Evolutionary conservation across 345 rosid species (phyloP).

Genomic region (Populus pruinosa): DNA sequence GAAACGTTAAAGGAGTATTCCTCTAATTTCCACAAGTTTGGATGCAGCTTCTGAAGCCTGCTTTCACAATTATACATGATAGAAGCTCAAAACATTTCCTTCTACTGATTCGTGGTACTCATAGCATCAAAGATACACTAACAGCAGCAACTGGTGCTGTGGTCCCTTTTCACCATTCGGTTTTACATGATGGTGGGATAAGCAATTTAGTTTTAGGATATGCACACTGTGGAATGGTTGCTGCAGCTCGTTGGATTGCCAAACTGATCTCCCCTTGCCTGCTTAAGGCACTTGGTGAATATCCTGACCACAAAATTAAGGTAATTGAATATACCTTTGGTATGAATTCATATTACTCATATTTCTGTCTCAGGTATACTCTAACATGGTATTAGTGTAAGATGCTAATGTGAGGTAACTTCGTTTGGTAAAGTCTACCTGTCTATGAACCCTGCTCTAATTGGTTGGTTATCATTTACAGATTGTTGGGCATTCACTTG

Average conservation of each 20-base stretch:
- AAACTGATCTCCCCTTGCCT: slow-evolving; percentile 81
- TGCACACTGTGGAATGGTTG: slow-evolving; percentile 99
- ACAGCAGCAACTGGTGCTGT: slow-evolving; percentile 98
- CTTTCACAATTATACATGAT: slow-evolving; percentile 84
- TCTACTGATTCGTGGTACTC: slow-evolving; percentile 90
- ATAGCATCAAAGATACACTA: slow-evolving; percentile 91
- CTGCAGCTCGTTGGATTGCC: slow-evolving; percentile 99
- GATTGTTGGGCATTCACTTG: slow-evolving; percentile 98
- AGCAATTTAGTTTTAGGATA: slow-evolving; percentile 94
- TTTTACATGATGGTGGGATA: slow-evolving; percentile 89
- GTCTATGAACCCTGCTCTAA: slow-evolving; percentile 1
- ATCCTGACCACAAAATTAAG: slow-evolving; percentile 74
- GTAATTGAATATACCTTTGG: slow-evolving; percentile 35
- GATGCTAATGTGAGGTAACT: neutral
- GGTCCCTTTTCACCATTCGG: slow-evolving; percentile 97
- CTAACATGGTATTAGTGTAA: neutral
- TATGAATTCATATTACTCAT: neutral
- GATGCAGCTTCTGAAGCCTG: slow-evolving; percentile 88
- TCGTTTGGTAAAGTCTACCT: neutral
- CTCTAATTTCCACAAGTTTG: slow-evolving; percentile 1
- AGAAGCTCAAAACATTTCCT: slow-evolving; percentile 60
- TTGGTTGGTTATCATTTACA: slow-evolving; percentile 29
- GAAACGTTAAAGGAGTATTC: neutral
- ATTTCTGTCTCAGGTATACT: too few relatives aligned
- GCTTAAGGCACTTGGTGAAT: slow-evolving; percentile 59